These are phyloP conservation scores for Tuber aestivum DNA, from an alignment of 495 filamentous ascomycete species.

Conservation along the genomic window DNA sequence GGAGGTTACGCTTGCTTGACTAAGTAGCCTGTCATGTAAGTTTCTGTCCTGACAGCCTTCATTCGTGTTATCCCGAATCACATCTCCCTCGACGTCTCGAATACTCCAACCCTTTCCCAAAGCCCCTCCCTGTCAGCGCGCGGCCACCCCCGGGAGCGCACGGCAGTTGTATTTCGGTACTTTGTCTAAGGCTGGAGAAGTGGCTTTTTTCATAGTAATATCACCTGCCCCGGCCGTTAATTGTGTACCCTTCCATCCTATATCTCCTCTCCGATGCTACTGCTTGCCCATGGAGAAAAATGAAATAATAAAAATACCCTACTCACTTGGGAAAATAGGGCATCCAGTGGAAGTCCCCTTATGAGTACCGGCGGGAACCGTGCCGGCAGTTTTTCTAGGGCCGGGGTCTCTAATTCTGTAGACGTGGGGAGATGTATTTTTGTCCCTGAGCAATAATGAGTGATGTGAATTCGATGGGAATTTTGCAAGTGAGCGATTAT, in stretches of 20 bases:
- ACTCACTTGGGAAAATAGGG: too few relatives aligned
- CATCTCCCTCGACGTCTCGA: neutral
- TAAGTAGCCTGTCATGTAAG: neutral
- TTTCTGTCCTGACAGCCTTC: neutral
- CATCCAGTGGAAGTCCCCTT: neutral
- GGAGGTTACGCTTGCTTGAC: neutral
- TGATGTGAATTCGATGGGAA: neutral
- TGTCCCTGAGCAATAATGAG: neutral
- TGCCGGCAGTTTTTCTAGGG: neutral
- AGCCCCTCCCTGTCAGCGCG: neutral
- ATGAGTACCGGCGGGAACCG: neutral
- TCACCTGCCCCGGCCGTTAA: neutral
- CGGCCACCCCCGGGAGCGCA: neutral
- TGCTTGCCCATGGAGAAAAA: too few relatives aligned
- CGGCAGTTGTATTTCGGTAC: neutral
- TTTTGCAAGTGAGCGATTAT: neutral
- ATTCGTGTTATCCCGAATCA: neutral
- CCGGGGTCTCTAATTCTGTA: neutral
- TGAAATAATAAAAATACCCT: too few relatives aligned
- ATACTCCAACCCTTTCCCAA: neutral
- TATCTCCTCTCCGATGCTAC: too few relatives aligned
- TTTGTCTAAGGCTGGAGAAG: neutral
- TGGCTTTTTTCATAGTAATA: neutral
- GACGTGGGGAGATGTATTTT: neutral
- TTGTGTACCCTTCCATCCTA: neutral